phyloP scores from a whole-genome alignment of 306 rosid genomes.

The Ziziphus jujuba region DNA sequence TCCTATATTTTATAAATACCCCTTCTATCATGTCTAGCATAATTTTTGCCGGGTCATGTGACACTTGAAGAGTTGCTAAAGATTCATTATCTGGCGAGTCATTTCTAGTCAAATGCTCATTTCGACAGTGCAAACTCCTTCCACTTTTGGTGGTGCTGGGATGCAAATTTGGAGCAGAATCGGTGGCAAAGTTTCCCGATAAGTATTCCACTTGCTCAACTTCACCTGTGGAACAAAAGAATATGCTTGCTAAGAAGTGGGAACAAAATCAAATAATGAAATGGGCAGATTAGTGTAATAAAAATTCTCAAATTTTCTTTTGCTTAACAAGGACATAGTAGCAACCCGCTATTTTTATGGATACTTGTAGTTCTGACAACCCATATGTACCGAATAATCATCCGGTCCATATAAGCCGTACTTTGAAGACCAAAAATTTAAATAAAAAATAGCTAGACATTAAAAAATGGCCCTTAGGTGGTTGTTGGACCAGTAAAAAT shows the following conservation, averaged over 20 bases:
- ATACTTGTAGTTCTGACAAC: too few species aligned
- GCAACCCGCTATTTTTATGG: too few species aligned
- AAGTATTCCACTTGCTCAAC: constrained; percentile 19
- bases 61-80: constrained; percentile 29
- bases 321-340: too few species aligned
- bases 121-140: constrained; percentile 21
- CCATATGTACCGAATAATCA: too few species aligned
- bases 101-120: constrained; percentile 23
- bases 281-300: not conserved
- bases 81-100: constrained; percentile 20
- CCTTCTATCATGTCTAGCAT: constrained; percentile 44
- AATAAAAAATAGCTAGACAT: too few species aligned
- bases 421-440: too few species aligned
- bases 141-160: constrained; percentile 15
- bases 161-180: constrained; percentile 23
- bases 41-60: constrained; percentile 49
- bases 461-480: too few species aligned
- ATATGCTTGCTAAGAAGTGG: constrained; percentile 2
- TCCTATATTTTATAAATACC: constrained; percentile 23
- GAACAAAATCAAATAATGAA: not conserved
- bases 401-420: too few species aligned
- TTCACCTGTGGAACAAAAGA: constrained; percentile 3
- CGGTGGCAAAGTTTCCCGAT: constrained; percentile 2
- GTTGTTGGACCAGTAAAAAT: too few species aligned
- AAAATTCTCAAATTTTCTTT: too few species aligned